Evolutionary conservation across 1,284 basidiomycete genomes (phyloP).

Genomic region (Veloporphyrellus conicus): DNA sequence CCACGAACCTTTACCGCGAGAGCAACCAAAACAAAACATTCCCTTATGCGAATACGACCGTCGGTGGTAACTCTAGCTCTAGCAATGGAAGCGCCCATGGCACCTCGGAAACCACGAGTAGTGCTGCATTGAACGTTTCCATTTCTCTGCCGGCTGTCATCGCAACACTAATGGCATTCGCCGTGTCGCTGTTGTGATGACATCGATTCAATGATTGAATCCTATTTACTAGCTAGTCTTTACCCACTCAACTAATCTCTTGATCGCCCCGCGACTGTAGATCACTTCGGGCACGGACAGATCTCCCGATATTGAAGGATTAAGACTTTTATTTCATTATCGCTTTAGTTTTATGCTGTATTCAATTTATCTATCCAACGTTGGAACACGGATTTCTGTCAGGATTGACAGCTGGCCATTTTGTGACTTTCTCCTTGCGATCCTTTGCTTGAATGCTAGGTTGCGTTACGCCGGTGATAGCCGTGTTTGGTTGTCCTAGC

Average conservation of each 20-base stretch:
- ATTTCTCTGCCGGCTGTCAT: constrained; percentile 14
- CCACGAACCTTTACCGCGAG: constrained; percentile 59
- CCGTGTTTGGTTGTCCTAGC: constrained; percentile 11
- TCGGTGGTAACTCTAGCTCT: constrained; percentile 3
- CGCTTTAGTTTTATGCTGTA: constrained; percentile 10
- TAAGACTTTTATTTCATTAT: constrained; percentile 6
- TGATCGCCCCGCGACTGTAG: constrained; percentile 18
- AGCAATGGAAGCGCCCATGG: constrained; percentile 4
- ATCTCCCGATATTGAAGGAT: constrained; percentile 10
- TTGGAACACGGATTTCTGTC: not conserved
- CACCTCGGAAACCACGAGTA: constrained; percentile 2
- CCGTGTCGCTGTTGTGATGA: constrained; percentile 17
- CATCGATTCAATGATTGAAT: too few species aligned
- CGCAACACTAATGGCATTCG: constrained; percentile 14
- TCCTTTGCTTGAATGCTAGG: not conserved
- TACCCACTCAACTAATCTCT: constrained; percentile 23
- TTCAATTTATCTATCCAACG: not conserved
- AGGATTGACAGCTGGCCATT: too few species aligned
- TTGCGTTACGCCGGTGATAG: constrained; percentile 13
- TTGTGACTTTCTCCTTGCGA: too few species aligned
- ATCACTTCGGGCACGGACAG: constrained; percentile 20
- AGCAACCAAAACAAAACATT: constrained; percentile 58
- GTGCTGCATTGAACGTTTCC: constrained; percentile 11
- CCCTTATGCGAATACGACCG: constrained; percentile 39
- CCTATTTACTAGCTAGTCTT: constrained; percentile 7